A percentile compares a stretch with the other conserved stretches of the same genome.
phyloP scores from a whole-genome alignment of 2,329 filamentous ascomycete genomes.

The Ceratocystis colombiana region DNA sequence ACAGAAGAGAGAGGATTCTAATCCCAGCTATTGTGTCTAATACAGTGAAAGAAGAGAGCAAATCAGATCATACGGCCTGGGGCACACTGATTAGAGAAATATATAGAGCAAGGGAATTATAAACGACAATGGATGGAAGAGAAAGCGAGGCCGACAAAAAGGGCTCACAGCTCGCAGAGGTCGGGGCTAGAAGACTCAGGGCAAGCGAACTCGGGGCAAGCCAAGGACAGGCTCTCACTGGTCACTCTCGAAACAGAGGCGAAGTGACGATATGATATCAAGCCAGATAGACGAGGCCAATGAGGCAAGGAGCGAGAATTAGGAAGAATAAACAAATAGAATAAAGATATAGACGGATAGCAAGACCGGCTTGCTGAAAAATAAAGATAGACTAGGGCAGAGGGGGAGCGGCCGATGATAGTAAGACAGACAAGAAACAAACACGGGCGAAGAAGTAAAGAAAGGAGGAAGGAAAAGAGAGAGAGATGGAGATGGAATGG shows the following conservation, averaged over 20 bases:
- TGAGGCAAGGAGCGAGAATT: neutral
- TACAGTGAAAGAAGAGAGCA: neutral
- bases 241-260: constrained; percentile 15
- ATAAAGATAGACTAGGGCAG: neutral
- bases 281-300: neutral
- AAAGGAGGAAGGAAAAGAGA: neutral
- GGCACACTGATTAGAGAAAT: neutral
- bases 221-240: constrained; percentile 6
- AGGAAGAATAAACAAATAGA: neutral
- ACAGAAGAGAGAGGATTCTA: neutral
- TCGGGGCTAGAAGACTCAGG: neutral
- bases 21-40: neutral
- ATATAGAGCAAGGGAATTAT: neutral
- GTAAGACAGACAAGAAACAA: neutral
- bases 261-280: constrained; percentile 17
- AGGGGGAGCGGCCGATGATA: neutral
- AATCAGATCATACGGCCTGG: neutral
- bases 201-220: neutral
- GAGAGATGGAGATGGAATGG: no score
- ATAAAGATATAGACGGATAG: neutral
- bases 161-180: constrained; percentile 7
- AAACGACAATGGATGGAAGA: neutral
- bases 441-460: neutral
- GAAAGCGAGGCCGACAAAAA: neutral
- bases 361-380: constrained; percentile 15